Percentiles rank a stretch among this genome's conserved stretches.
Conservation (phyloP, 2,329 filamentous ascomycete genomes). For the Exophiala xenobiotica region DNA sequence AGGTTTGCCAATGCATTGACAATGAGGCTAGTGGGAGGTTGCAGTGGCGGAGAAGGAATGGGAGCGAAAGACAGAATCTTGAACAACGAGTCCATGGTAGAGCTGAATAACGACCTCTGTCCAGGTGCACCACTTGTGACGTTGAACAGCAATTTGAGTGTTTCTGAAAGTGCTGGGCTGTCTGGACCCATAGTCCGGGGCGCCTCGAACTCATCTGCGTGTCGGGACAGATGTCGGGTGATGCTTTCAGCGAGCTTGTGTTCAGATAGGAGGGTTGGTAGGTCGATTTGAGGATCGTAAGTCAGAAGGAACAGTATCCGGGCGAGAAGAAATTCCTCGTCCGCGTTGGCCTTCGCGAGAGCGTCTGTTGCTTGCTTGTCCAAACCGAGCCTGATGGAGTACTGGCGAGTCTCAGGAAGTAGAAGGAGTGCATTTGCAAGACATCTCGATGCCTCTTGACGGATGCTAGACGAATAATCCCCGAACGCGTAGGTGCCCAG, state of each 20-base stretch:
- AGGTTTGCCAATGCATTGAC: slow-evolving; percentile 82
- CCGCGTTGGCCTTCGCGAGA: slow-evolving; percentile 69
- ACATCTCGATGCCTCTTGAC: slow-evolving; percentile 75
- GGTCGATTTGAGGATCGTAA: slow-evolving; percentile 69
- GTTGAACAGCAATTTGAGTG: slow-evolving; percentile 86
- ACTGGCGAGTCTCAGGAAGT: slow-evolving; percentile 65
- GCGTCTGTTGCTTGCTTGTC: slow-evolving; percentile 66
- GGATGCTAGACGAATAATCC: slow-evolving; percentile 60
- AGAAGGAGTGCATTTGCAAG: slow-evolving; percentile 82
- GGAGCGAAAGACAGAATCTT: slow-evolving; percentile 65
- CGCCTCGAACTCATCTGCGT: slow-evolving; percentile 55
- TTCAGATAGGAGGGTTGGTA: slow-evolving; percentile 64
- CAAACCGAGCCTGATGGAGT: slow-evolving; percentile 69
- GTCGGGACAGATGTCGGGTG: slow-evolving; percentile 66
- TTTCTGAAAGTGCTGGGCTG: slow-evolving; percentile 77
- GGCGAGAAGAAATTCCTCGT: slow-evolving; percentile 84
- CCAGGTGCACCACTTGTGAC: slow-evolving; percentile 72
- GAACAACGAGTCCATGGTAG: slow-evolving; percentile 68
- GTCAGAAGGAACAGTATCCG: slow-evolving; percentile 78
- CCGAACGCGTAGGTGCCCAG: slow-evolving; percentile 73
- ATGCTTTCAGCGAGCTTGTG: slow-evolving; percentile 68
- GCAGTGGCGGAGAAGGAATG: slow-evolving; percentile 64
- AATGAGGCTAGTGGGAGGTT: slow-evolving; percentile 68
- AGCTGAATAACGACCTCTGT: slow-evolving; percentile 61
- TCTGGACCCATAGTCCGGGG: slow-evolving; percentile 44